phyloP scores from a whole-genome alignment of 2,329 filamentous ascomycete genomes.

The Colletotrichum cereale region DNA sequence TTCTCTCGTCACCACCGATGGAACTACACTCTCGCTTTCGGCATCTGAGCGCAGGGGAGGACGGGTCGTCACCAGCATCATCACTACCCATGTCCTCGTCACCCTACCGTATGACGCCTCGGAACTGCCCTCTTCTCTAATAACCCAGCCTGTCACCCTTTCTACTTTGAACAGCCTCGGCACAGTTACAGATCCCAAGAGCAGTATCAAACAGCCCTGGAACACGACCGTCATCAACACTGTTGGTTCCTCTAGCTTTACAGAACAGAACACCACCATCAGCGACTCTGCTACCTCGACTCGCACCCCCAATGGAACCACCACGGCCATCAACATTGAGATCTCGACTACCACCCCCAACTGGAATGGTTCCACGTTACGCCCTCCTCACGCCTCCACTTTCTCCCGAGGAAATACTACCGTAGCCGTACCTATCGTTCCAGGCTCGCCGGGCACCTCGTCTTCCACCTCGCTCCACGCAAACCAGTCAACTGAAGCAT shows the following conservation, averaged over 20 bases:
- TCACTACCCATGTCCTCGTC: constrained; percentile 17
- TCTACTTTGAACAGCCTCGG: background rate
- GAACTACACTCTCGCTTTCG: background rate
- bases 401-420: background rate
- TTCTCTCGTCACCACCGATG: background rate
- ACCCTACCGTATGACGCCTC: constrained; percentile 8
- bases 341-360: background rate
- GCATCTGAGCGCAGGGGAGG: background rate
- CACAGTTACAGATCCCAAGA: background rate
- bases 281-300: background rate
- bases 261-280: background rate
- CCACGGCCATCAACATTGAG: background rate
- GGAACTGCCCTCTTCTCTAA: background rate
- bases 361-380: background rate
- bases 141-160: background rate
- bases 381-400: background rate
- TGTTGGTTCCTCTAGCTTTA: background rate
- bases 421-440: background rate
- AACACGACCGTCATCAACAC: background rate
- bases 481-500: background rate
- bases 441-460: background rate
- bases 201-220: background rate
- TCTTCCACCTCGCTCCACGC: background rate
- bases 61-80: constrained; percentile 10
- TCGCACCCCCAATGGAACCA: background rate